These are phyloP conservation scores for Prinsepia uniflora DNA, from an alignment of 306 rosid species.

Conservation along the genomic window DNA sequence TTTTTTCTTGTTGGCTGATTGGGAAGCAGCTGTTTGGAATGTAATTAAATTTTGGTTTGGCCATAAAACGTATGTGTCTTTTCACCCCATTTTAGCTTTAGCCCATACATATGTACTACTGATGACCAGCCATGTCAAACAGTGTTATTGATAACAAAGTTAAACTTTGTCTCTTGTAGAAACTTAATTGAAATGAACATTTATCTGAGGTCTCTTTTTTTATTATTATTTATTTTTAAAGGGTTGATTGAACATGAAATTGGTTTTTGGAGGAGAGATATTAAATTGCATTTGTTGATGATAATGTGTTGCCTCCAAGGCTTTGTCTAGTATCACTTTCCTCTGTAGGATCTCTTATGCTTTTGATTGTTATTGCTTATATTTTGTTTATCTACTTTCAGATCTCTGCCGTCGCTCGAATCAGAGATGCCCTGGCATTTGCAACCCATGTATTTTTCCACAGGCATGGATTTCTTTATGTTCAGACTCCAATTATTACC, in stretches of 20 bases:
- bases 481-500: slow-evolving; percentile 90
- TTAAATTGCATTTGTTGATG: neutral
- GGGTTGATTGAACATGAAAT: neutral
- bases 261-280: neutral
- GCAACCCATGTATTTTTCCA: slow-evolving; percentile 85
- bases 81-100: neutral
- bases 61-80: neutral
- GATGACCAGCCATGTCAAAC: neutral
- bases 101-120: neutral
- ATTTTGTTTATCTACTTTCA: slow-evolving; percentile 23
- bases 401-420: slow-evolving; percentile 89
- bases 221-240: neutral
- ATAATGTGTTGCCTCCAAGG: neutral
- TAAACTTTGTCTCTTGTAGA: neutral
- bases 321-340: neutral
- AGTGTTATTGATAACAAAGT: neutral
- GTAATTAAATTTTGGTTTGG: neutral
- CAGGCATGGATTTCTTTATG: slow-evolving; percentile 71
- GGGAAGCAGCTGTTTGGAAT: neutral
- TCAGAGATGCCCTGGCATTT: slow-evolving; percentile 79
- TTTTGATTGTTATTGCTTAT: neutral
- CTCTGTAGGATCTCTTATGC: neutral
- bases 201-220: neutral
- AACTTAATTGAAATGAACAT: neutral
- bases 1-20: neutral